These are phyloP conservation scores for Penicillium frequentans DNA, from an alignment of 2,329 filamentous ascomycete species.

Conservation along the genomic window DNA sequence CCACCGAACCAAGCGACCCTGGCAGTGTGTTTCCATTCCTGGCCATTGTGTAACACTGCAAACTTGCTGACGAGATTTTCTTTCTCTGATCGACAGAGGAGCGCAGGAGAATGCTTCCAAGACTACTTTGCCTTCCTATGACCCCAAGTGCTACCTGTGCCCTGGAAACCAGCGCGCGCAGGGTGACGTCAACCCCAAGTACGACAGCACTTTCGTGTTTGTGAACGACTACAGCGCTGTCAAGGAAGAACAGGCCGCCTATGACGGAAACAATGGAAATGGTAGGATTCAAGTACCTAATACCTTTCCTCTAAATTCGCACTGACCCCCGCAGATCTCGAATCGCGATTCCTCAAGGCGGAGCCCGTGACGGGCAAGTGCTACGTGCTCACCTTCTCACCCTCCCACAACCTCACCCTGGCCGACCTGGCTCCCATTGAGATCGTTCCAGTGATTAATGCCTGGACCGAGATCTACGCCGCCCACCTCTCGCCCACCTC, in stretches of 20 bases:
- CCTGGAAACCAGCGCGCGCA: slow-evolving; percentile 86
- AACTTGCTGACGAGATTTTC: not conserved
- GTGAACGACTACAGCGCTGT: slow-evolving; percentile 98
- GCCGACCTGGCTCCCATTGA: slow-evolving; percentile 78
- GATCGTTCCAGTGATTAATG: slow-evolving; percentile 80
- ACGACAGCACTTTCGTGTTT: slow-evolving; percentile 86
- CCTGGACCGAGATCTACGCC: slow-evolving; percentile 89
- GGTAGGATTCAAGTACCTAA: slow-evolving; percentile 37
- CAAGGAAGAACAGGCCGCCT: slow-evolving; percentile 86
- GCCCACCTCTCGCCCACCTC: slow-evolving; percentile 73
- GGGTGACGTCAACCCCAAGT: slow-evolving; percentile 82
- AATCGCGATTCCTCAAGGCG: slow-evolving; percentile 74
- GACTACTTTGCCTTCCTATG: slow-evolving; percentile 73
- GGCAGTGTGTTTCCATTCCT: slow-evolving; percentile 70
- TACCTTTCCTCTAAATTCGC: not conserved
- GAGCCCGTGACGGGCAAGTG: slow-evolving; percentile 91
- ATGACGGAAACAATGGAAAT: slow-evolving; percentile 56
- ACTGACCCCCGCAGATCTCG: slow-evolving; percentile 56
- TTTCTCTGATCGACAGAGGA: slow-evolving; percentile 55
- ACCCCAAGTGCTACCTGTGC: slow-evolving; percentile 91
- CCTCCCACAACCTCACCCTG: slow-evolving; percentile 85
- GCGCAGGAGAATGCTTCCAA: slow-evolving; percentile 72
- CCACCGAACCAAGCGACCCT: slow-evolving; percentile 93
- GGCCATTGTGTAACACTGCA: not conserved
- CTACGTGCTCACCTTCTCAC: slow-evolving; percentile 94